A percentile compares a stretch with the other conserved stretches of the same genome.
These are phyloP conservation scores for Penicillium chermesinum DNA, from an alignment of 495 filamentous ascomycete genomes.

Conservation along the genomic window DNA sequence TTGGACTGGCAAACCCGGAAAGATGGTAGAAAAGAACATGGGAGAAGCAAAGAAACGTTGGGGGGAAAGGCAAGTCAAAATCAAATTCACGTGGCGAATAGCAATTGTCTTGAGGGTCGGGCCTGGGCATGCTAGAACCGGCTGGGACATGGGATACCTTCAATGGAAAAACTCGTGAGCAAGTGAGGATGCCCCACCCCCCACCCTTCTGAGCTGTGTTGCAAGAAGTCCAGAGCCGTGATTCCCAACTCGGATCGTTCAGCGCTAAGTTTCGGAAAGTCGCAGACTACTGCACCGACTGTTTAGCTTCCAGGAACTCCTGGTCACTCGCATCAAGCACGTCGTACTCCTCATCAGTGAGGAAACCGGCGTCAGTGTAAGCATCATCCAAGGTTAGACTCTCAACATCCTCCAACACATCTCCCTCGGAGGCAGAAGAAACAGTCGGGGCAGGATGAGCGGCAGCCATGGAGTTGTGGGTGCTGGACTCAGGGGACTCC, in stretches of 20 bases:
- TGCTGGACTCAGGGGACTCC: conserved; percentile 79
- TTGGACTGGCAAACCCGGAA: not conserved
- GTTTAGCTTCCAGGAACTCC: conserved; percentile 57
- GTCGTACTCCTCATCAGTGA: conserved; percentile 97
- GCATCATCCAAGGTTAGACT: conserved; percentile 59
- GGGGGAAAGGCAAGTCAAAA: conserved; percentile 1
- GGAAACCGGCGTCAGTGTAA: conserved; percentile 59
- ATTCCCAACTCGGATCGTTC: conserved; percentile 2
- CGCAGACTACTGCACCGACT: conserved; percentile 22
- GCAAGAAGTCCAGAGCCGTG: not conserved
- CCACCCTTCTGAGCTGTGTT: no score
- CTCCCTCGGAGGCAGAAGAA: conserved; percentile 44
- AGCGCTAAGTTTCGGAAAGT: conserved; percentile 5
- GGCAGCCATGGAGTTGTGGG: conserved; percentile 52
- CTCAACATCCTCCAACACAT: conserved; percentile 64
- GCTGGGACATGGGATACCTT: no score
- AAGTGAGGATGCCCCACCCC: no score
- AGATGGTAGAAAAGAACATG: not conserved
- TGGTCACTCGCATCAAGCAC: conserved; percentile 94
- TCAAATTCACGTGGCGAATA: conserved; percentile 5
- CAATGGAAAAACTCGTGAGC: no score
- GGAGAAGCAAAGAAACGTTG: not conserved
- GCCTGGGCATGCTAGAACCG: no score
- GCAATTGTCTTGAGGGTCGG: no score
- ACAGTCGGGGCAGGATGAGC: conserved; percentile 29